Evolutionary conservation across 768 basidiomycete genomes (phyloP).

Genomic region (Inosperma sp.): DNA sequence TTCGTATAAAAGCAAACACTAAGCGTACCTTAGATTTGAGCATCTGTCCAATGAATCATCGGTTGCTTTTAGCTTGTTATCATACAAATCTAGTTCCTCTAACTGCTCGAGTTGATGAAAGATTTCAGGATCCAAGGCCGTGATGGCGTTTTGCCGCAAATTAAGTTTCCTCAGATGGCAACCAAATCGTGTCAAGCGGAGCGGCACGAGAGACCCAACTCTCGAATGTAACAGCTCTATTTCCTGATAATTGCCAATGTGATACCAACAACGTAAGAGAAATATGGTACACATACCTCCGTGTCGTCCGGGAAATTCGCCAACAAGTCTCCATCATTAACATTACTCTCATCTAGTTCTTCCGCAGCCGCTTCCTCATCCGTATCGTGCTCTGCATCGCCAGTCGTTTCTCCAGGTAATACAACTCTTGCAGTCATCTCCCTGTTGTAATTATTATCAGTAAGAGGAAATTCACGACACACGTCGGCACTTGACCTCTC

Average conservation of each 20-base stretch:
- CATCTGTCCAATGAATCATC: conserved; percentile 61
- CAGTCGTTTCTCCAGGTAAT: conserved; percentile 34
- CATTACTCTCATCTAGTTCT: conserved; percentile 30
- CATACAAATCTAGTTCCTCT: conserved; percentile 92
- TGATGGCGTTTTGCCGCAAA: conserved; percentile 82
- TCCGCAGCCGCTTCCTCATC: conserved; percentile 44
- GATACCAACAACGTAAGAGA: not conserved
- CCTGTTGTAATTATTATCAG: too few species aligned
- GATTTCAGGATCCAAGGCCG: conserved; percentile 63
- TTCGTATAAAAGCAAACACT: not conserved
- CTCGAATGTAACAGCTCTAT: conserved; percentile 81
- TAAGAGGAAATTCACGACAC: too few species aligned
- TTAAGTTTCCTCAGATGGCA: conserved; percentile 66
- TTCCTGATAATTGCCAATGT: conserved; percentile 47
- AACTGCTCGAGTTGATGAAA: conserved; percentile 63
- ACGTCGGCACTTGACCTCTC: too few species aligned
- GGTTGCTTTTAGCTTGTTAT: conserved; percentile 83
- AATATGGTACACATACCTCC: conserved; percentile 48
- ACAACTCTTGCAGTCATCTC: conserved; percentile 42
- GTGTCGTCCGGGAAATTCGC: conserved; percentile 80
- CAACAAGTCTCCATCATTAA: conserved; percentile 64
- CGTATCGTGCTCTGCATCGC: conserved; percentile 37
- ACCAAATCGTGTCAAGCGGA: conserved; percentile 75
- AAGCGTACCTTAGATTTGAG: conserved; percentile 51
- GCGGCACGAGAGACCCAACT: conserved; percentile 58